Conservation (phyloP, 192 early-diverging fungal genomes). For the Lunasporangiospora selenospora region DNA sequence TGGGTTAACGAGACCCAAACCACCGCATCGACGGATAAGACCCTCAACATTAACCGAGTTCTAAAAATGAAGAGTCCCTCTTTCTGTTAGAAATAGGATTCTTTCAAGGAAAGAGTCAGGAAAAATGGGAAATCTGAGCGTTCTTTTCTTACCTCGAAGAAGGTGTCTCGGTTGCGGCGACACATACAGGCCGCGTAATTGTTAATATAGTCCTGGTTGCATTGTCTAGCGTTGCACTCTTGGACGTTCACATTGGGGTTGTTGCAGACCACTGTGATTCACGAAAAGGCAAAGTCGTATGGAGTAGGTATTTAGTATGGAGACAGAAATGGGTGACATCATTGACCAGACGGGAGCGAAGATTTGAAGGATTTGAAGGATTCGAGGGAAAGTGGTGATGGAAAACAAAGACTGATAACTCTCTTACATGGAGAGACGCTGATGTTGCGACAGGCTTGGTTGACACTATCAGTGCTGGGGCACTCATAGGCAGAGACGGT, state of each 20-base stretch:
- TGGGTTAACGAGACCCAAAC: conserved; percentile 12
- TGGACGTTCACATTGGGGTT: conserved; percentile 6
- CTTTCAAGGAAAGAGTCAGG: no score
- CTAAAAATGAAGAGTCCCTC: neutral
- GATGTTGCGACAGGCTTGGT: conserved; percentile 3
- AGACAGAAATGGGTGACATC: no score
- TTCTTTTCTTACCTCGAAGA: conserved; percentile 4
- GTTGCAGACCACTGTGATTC: conserved; percentile 32
- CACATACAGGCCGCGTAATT: conserved; percentile 30
- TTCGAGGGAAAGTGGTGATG: no score
- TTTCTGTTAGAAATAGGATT: no score
- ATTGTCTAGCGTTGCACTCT: conserved; percentile 27
- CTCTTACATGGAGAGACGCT: conserved; percentile 22
- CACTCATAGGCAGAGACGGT: conserved; percentile 18
- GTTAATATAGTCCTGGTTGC: conserved; percentile 22
- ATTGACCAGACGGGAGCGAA: no score
- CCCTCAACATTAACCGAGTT: conserved; percentile 20
- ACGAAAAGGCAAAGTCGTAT: no score
- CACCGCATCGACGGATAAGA: conserved; percentile 22
- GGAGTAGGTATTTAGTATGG: no score
- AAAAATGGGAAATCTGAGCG: no score
- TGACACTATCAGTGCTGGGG: conserved; percentile 1
- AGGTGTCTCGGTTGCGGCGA: conserved; percentile 3
- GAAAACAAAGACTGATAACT: no score
- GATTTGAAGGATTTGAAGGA: no score